Base-by-base conservation (phyloP, 805 yeast species). In the Lipomyces sp. region DNA sequence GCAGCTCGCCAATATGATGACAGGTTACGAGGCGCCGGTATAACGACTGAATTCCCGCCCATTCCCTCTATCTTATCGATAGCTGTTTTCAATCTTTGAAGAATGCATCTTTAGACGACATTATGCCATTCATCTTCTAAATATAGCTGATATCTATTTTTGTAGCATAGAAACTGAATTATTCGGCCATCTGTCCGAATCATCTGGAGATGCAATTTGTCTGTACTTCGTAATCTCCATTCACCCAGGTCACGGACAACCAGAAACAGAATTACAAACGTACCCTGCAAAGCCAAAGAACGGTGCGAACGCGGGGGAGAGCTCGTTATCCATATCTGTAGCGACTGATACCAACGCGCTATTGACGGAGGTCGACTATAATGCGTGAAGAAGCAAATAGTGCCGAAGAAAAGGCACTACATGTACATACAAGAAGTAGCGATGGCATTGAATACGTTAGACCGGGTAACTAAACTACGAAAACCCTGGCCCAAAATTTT, bases 271-370 rank as follows among this genome's bases (percentile, higher is more conserved):
- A 51, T 18, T 15, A 51, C 57, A 10, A 18, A 78, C 81, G 55
- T 73, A 82, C 84, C 98, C 99, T 51, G 98, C 97, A 79, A 94
- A 92, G 53, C 99, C 99, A 77, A 95, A 87, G 78, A 95, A 95
- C 67, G 99, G 98, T 15, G 99, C 98, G 79, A 90, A 95, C 37
- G 87, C 87, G 59, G 99, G 98, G 42, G 92, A 84, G 75, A 86
- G 89, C 77, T 89, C 94, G 73, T 82, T 84, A 58, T 77, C 76
- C 64, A 63, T 65, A 18, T 66, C 69, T 66, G 62, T 67, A 5
- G 53, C 33, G 59, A 54, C 37, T 45, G 35, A 45, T n/a, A 32
- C 18, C n/a, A 7, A 57, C 53, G 39, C 1, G 24, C 24, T 24
- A 24, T 24, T 50, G 35, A 50, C 15, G 55, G 60, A 54, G 11